phyloP scores from a whole-genome alignment of 805 yeast genomes.

The Starmerella floricola region DNA sequence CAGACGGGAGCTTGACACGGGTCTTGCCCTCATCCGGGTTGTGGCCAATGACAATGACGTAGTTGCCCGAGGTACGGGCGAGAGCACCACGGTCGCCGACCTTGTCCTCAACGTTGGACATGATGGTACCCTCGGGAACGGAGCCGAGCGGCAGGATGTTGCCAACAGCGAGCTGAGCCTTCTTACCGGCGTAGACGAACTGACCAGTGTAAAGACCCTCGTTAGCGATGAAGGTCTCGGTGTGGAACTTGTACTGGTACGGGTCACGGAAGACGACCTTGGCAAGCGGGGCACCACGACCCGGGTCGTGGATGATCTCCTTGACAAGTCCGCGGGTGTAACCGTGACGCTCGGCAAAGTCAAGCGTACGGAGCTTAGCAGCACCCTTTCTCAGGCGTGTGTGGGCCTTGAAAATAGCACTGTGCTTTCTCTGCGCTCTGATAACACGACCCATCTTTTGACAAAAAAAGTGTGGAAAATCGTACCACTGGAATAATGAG shows the following conservation, averaged over 20 bases:
- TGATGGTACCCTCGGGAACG: conserved; percentile 98
- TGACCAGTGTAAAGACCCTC: conserved; percentile 99
- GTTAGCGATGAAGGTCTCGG: conserved; percentile 97
- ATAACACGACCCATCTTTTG: conserved; percentile 46
- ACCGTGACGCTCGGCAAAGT: conserved; percentile 99
- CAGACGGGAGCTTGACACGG: conserved; percentile 98
- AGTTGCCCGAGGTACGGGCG: conserved; percentile 99
- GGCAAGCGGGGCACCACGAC: conserved; percentile 99
- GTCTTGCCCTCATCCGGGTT: conserved; percentile 98
- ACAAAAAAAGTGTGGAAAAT: conserved; percentile 19
- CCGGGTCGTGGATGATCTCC: conserved; percentile 98
- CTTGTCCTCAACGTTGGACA: conserved; percentile 96
- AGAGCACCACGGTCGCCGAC: conserved; percentile 99
- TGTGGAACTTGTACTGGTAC: conserved; percentile 95
- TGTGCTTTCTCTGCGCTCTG: conserved; percentile 98
- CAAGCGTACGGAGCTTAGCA: conserved; percentile 98
- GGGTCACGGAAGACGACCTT: conserved; percentile 99
- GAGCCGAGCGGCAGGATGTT: conserved; percentile 94
- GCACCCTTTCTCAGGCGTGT: conserved; percentile 99
- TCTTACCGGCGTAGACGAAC: conserved; percentile 97
- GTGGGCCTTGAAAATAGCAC: conserved; percentile 99
- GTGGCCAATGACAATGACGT: conserved; percentile 98
- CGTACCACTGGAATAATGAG: neutral
- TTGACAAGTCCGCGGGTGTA: conserved; percentile 98
- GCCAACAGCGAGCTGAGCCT: conserved; percentile 88